These are phyloP conservation scores for Fusarium robinianum DNA, from an alignment of 2,329 filamentous ascomycete genomes.

Conservation along the genomic window DNA sequence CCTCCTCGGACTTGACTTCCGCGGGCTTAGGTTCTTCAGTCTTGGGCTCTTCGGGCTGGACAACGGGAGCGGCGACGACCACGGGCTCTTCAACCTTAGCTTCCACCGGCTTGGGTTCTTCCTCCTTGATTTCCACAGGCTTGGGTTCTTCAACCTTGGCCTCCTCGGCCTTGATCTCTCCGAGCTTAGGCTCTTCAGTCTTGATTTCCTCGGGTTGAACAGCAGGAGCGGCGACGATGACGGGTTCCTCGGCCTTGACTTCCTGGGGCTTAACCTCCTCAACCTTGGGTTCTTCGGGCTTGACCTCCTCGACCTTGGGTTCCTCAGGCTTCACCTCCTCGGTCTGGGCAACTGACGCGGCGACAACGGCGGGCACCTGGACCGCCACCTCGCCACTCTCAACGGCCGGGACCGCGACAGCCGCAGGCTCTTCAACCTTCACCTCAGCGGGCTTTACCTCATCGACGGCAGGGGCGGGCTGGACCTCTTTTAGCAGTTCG, in stretches of 20 bases:
- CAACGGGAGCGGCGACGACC: no score
- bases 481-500: constrained; percentile 71
- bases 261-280: constrained; percentile 18
- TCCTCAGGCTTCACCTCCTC: constrained; percentile 74
- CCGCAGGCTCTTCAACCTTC: no score
- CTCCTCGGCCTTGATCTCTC: constrained; percentile 14
- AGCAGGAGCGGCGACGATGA: constrained; percentile 4
- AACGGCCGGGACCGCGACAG: no score
- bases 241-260: constrained; percentile 7
- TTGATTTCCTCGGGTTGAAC: constrained; percentile 11
- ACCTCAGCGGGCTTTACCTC: constrained; percentile 60
- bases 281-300: constrained; percentile 1
- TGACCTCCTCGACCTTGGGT: constrained; percentile 59
- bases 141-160: constrained; percentile 5
- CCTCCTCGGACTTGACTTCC: no score
- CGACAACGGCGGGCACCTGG: constrained; percentile 72
- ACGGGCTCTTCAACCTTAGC: no score
- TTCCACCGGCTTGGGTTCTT: no score
- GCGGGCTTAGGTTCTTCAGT: no score
- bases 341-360: constrained; percentile 69
- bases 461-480: constrained; percentile 42
- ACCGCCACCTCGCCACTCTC: constrained; percentile 63
- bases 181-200: constrained; percentile 9
- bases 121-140: no score
- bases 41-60: constrained; percentile 5